Evolutionary conservation across 2,329 filamentous ascomycete species (phyloP).

Genomic region (Monosporascus sp.): DNA sequence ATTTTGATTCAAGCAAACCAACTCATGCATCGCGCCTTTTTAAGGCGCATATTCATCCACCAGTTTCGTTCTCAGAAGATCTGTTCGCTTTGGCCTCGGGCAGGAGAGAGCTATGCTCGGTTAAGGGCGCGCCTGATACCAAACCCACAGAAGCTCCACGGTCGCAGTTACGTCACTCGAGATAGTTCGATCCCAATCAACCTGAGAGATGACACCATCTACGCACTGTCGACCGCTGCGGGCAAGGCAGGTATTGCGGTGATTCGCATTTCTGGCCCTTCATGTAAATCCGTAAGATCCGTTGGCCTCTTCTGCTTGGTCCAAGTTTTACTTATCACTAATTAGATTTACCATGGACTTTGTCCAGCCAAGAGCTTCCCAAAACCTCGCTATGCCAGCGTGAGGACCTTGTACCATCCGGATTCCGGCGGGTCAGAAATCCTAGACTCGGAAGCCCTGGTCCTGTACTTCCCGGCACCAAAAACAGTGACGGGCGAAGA

Average conservation of each 20-base stretch:
- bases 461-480: conserved; percentile 77
- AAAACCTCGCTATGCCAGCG: conserved; percentile 54
- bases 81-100: not conserved
- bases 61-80: conserved; percentile 8
- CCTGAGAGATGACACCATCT: conserved; percentile 63
- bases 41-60: conserved; percentile 14
- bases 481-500: conserved; percentile 88
- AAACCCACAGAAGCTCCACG: not conserved
- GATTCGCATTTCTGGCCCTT: conserved; percentile 77
- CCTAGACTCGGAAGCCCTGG: conserved; percentile 69
- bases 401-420: conserved; percentile 67
- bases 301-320: not conserved
- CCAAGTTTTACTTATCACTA: conserved; percentile 11
- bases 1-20: not conserved
- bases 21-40: conserved; percentile 21
- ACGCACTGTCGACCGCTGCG: conserved; percentile 81
- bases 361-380: conserved; percentile 42
- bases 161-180: conserved; percentile 2
- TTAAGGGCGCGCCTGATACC: not conserved
- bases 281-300: conserved; percentile 43
- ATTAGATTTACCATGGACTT: conserved; percentile 44
- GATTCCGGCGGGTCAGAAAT: conserved; percentile 41
- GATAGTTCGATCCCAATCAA: conserved; percentile 2
- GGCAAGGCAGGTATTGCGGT: conserved; percentile 88
- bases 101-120: not conserved